Evolutionary conservation across 306 rosid genomes (phyloP).

Genomic region (Trichosanthes truncata): DNA sequence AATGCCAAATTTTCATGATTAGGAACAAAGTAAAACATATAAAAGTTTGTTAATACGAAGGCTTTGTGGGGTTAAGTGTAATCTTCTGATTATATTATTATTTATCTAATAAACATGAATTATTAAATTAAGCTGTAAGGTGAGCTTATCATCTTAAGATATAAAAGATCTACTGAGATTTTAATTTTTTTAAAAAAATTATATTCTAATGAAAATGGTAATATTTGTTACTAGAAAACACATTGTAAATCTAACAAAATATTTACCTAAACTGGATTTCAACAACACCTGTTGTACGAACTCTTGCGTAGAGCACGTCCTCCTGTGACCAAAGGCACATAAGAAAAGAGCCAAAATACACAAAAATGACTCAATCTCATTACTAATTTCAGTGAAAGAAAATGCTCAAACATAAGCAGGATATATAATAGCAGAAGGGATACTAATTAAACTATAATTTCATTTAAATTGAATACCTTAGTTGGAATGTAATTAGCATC

Average conservation of each 20-base stretch:
- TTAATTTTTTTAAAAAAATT: too few relatives aligned
- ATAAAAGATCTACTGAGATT: background rate
- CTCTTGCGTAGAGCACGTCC: slow-evolving; percentile 92
- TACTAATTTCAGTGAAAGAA: background rate
- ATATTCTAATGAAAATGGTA: background rate
- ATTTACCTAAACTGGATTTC: slow-evolving; percentile 99
- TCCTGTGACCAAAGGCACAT: slow-evolving; percentile 48
- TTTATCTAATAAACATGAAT: background rate
- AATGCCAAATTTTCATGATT: background rate
- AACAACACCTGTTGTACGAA: slow-evolving; percentile 94
- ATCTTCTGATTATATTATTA: background rate
- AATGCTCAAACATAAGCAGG: background rate
- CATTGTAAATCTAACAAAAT: background rate
- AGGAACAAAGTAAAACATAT: background rate
- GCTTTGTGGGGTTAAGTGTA: background rate
- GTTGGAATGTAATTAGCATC: slow-evolving; percentile 81
- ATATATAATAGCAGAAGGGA: background rate
- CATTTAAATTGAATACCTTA: slow-evolving; percentile 39
- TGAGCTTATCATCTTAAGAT: background rate
- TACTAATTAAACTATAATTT: background rate
- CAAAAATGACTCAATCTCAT: background rate
- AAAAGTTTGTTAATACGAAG: background rate
- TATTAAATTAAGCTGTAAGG: background rate
- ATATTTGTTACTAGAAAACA: background rate
- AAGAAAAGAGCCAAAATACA: background rate